These are phyloP conservation scores for Globisporangium orthogonon DNA, from an alignment of 352 stramenopile species.

Conservation along the genomic window DNA sequence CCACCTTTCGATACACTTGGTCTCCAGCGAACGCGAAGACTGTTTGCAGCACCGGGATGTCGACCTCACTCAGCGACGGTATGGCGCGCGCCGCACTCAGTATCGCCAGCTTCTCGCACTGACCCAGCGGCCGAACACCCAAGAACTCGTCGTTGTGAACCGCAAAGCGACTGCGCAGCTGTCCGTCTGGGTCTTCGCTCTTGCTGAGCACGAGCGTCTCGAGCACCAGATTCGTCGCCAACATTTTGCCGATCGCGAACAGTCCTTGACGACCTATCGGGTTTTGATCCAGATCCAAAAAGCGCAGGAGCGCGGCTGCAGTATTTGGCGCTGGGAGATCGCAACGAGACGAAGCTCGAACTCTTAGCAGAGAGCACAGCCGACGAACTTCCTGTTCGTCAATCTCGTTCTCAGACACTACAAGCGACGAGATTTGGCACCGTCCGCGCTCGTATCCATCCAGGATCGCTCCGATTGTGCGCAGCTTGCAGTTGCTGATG, in stretches of 20 bases:
- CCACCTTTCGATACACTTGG: constrained; percentile 18
- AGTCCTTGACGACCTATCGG: constrained; percentile 16
- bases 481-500: constrained; percentile 30
- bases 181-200: constrained; percentile 12
- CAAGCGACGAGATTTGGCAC: constrained; percentile 24
- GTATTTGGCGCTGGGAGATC: background rate
- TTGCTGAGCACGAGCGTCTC: constrained; percentile 22
- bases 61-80: constrained; percentile 13
- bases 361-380: constrained; percentile 21
- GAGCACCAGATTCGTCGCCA: constrained; percentile 20
- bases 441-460: constrained; percentile 12
- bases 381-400: constrained; percentile 17
- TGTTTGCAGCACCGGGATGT: constrained; percentile 20
- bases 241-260: constrained; percentile 12
- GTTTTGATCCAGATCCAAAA: constrained; percentile 34
- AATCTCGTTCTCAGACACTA: constrained; percentile 34
- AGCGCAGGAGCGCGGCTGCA: constrained; percentile 14
- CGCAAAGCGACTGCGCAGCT: constrained; percentile 16
- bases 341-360: background rate
- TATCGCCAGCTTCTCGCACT: constrained; percentile 19
- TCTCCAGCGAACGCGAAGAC: constrained; percentile 24
- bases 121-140: constrained; percentile 13
- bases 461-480: constrained; percentile 23
- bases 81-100: constrained; percentile 10
- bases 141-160: constrained; percentile 22